Percentiles rank a stretch among this genome's conserved stretches.
phyloP scores from a whole-genome alignment of 768 basidiomycete genomes.

The Lentinula raphanica region DNA sequence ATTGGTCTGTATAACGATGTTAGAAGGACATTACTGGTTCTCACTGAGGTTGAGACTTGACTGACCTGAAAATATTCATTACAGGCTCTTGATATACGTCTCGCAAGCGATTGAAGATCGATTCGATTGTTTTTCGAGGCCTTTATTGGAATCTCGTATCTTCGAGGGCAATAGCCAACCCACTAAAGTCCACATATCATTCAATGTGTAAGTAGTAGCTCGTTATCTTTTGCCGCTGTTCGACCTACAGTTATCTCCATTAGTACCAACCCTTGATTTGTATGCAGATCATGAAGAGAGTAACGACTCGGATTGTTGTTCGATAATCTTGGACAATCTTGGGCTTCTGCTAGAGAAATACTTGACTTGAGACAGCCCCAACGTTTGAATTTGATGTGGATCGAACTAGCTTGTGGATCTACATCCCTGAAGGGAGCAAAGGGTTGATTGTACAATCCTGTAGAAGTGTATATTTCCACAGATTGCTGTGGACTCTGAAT shows the following conservation, averaged over 20 bases:
- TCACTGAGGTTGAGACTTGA: conserved; percentile 5
- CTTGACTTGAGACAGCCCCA: conserved; percentile 63
- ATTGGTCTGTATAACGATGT: conserved; percentile 45
- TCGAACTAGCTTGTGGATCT: conserved; percentile 43
- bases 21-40: conserved; percentile 7
- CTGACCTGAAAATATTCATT: conserved; percentile 70
- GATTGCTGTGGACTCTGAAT: conserved; percentile 46
- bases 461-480: no score
- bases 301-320: conserved; percentile 62
- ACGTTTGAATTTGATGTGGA: conserved; percentile 67
- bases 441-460: conserved; percentile 27
- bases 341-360: conserved; percentile 66
- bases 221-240: not conserved
- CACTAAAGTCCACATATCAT: conserved; percentile 39
- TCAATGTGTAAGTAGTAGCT: no score
- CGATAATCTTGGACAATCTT: conserved; percentile 56
- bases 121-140: conserved; percentile 54
- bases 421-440: conserved; percentile 33
- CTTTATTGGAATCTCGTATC: conserved; percentile 71
- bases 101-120: conserved; percentile 60
- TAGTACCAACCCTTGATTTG: conserved; percentile 53
- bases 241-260: conserved; percentile 55
- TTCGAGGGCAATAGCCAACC: conserved; percentile 64
- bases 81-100: conserved; percentile 65
- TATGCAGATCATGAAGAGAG: conserved; percentile 56